A percentile compares a stretch with the other conserved stretches of the same genome.
Conservation (phyloP, 768 basidiomycete species). For the Tulasnella sp. region DNA sequence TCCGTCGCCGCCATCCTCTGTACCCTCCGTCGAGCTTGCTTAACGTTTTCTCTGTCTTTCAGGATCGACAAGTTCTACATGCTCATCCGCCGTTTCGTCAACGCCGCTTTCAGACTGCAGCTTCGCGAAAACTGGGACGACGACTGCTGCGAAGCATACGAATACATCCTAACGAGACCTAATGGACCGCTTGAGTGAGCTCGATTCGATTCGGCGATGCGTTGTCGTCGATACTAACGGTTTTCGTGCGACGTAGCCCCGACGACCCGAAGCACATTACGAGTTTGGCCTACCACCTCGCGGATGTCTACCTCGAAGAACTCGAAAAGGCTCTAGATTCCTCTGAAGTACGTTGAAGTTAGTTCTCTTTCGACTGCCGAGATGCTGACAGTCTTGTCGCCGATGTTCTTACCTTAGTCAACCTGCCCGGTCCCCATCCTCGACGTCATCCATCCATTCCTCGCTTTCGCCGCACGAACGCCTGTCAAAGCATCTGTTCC, state of each 20-base stretch:
- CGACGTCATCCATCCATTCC: slow-evolving; percentile 59
- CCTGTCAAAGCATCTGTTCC: slow-evolving; percentile 56
- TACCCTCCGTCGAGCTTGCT: not conserved
- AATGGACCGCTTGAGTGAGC: slow-evolving; percentile 81
- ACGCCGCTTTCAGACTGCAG: slow-evolving; percentile 76
- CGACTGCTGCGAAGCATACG: slow-evolving; percentile 50
- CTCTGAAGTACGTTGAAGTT: slow-evolving; percentile 31
- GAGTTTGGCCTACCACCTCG: slow-evolving; percentile 75
- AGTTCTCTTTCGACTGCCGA: slow-evolving; percentile 31
- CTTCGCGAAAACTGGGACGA: slow-evolving; percentile 61
- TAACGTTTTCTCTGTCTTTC: not conserved
- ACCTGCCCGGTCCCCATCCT: slow-evolving; percentile 43
- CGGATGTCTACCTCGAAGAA: slow-evolving; percentile 86
- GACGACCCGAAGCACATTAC: slow-evolving; percentile 64
- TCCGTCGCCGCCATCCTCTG: not conserved
- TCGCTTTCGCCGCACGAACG: slow-evolving; percentile 61
- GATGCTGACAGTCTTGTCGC: slow-evolving; percentile 19
- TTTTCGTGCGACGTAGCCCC: slow-evolving; percentile 40
- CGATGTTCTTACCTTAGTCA: not conserved
- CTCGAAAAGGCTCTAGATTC: slow-evolving; percentile 49
- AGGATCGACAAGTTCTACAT: slow-evolving; percentile 98
- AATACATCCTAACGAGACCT: slow-evolving; percentile 51
- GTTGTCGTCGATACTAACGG: not conserved
- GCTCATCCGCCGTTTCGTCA: slow-evolving; percentile 82
- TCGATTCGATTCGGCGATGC: not conserved